Evolutionary conservation across 2,329 filamentous ascomycete species (phyloP).

Genomic region (Akanthomyces muscarius): DNA sequence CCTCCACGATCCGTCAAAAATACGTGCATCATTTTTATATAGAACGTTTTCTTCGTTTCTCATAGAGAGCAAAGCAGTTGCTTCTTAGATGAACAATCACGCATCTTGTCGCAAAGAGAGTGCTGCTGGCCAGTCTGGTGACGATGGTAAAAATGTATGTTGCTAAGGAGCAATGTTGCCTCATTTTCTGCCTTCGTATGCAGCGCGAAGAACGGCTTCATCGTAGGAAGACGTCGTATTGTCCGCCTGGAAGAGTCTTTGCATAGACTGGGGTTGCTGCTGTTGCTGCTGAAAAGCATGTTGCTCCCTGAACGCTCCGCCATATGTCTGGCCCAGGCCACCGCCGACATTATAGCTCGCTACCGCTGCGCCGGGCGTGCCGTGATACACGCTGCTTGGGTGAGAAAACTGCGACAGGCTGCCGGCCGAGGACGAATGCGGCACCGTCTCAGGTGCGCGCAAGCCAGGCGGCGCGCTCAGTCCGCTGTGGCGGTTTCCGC

Average conservation of each 20-base stretch:
- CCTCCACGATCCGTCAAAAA: conserved; percentile 39
- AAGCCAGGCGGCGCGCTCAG: conserved; percentile 21
- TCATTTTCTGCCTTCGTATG: conserved; percentile 28
- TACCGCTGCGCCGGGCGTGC: conserved; percentile 35
- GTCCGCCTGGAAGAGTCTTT: conserved; percentile 30
- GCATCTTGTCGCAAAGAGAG: background rate
- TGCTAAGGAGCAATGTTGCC: background rate
- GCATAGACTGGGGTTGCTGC: conserved; percentile 19
- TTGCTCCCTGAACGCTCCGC: background rate
- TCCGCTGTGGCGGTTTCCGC: conserved; percentile 20
- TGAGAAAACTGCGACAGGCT: conserved; percentile 41
- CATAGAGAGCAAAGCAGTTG: conserved; percentile 9
- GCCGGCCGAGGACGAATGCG: conserved; percentile 24
- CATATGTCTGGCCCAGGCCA: background rate
- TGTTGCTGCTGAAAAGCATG: conserved; percentile 4
- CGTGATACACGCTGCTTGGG: conserved; percentile 47
- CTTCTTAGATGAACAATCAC: background rate
- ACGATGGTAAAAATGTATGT: background rate
- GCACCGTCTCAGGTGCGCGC: conserved; percentile 21
- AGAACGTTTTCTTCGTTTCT: background rate
- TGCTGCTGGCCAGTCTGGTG: background rate
- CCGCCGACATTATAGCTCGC: background rate
- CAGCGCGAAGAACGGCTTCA: conserved; percentile 33
- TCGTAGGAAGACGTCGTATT: conserved; percentile 34
- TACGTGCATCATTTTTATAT: conserved; percentile 13